Conservation (phyloP, 2,329 filamentous ascomycete genomes). For the Penicillium sclerotiorum region DNA sequence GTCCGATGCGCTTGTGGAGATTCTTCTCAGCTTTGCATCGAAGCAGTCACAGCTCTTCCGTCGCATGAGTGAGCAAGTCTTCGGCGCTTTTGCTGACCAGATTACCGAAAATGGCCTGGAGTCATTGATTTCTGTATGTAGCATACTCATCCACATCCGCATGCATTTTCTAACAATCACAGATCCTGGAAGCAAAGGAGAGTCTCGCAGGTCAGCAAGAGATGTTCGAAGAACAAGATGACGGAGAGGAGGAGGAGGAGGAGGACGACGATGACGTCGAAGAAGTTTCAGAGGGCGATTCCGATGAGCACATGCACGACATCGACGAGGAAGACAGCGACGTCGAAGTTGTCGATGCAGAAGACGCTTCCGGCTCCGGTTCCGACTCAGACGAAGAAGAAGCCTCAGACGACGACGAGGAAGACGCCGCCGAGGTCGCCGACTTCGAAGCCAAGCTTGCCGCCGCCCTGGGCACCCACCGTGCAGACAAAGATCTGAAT, state of each 20-base stretch:
- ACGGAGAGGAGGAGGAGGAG: not conserved
- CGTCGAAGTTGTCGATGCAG: conserved; percentile 44
- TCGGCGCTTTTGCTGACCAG: conserved; percentile 75
- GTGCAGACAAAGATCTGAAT: conserved; percentile 58
- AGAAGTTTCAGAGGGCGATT: conserved; percentile 16
- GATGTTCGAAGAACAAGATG: conserved; percentile 72
- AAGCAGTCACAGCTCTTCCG: conserved; percentile 82
- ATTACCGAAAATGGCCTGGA: conserved; percentile 74
- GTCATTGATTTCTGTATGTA: conserved; percentile 54
- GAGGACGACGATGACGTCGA: conserved; percentile 43
- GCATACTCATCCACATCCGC: not conserved
- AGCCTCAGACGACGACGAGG: conserved; percentile 38
- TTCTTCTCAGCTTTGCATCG: conserved; percentile 85
- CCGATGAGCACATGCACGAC: conserved; percentile 54
- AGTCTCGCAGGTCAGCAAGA: conserved; percentile 81
- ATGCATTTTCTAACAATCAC: conserved; percentile 22
- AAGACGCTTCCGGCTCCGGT: conserved; percentile 25
- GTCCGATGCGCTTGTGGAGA: conserved; percentile 79
- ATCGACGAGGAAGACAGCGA: conserved; percentile 45
- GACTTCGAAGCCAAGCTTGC: conserved; percentile 75
- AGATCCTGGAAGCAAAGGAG: conserved; percentile 77
- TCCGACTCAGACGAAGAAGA: conserved; percentile 51
- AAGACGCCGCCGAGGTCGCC: conserved; percentile 55
- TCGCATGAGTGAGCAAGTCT: conserved; percentile 85
- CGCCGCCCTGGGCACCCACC: conserved; percentile 73